Evolutionary conservation across 352 stramenopile genomes (phyloP), one percentile per base, ranked within the genome.

Genomic region (Pythium oligandrum): DNA sequence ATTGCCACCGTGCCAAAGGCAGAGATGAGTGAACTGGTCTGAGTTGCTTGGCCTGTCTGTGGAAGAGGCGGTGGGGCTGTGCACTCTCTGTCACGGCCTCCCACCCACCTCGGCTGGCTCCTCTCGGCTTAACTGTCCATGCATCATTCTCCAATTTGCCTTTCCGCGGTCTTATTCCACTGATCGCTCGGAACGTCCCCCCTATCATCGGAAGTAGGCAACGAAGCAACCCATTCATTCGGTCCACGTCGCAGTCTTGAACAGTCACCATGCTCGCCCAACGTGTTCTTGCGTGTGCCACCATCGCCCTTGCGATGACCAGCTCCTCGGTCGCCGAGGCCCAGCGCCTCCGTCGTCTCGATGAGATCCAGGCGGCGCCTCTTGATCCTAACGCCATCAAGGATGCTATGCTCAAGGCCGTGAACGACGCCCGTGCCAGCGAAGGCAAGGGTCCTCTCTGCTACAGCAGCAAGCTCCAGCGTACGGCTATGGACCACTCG

Each of bases 341-440:
- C 6, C 49, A 63, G 57, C 37, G 32, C 11, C 57, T 63, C 26
- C 57, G 57, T 53, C 42, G 48, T 30, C 39, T 43, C 37, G 38
- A 44, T 8, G 37, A 9, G 30, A 39, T 5, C 2, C 30, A 44
- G 30, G 49, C 40, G 6, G 50, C 34, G 31, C 46, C 51, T 40
- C 48, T 49, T 17, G 35, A 46, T n/a, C 48, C 55, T 32, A 12
- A 48, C 6, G 54, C 47, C 38, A 58, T 63, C 44, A 44, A 46
- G 45, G 40, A 34, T 44, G 64, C 45, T 47, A 86, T 86, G 75
- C 62, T 86, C 44, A 55, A 66, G 40, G 51, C 47, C 31, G 75
- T 88, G n/a, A 88, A 88, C 48, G 51, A 59, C 34, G 82, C 85
- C 59, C 74, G 77, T 17, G 37, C 57, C 32, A 61, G 76, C 34